Evolutionary conservation across 2,329 filamentous ascomycete species (phyloP).

Genomic region (Arthrobotrys megalospora): DNA sequence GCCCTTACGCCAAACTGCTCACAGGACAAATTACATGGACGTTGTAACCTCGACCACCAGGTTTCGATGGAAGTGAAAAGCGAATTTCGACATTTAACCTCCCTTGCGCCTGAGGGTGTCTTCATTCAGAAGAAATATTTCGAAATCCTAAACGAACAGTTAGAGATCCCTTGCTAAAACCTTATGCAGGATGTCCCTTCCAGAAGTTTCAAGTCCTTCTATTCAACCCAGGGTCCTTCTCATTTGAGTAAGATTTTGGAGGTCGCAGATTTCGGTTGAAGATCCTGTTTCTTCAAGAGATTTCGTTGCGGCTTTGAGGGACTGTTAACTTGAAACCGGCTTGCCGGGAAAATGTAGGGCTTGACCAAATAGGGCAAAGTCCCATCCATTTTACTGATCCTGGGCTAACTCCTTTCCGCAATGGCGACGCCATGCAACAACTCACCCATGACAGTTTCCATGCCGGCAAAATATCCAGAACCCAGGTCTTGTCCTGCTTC

Average conservation of each 20-base stretch:
- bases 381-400: constrained; percentile 13
- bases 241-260: constrained; percentile 41
- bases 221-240: constrained; percentile 51
- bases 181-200: constrained; percentile 52
- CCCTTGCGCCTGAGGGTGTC: constrained; percentile 38
- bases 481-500: constrained; percentile 23
- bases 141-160: constrained; percentile 16
- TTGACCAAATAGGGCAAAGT: constrained; percentile 52
- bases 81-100: constrained; percentile 26
- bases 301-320: constrained; percentile 46
- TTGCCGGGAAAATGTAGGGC: constrained; percentile 57
- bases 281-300: constrained; percentile 50
- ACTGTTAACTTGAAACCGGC: constrained; percentile 60
- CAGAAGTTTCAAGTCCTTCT: constrained; percentile 58
- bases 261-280: constrained; percentile 41
- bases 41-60: constrained; percentile 10
- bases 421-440: constrained; percentile 50
- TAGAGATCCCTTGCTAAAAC: constrained; percentile 9
- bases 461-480: constrained; percentile 54
- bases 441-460: constrained; percentile 40
- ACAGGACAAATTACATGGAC: background rate
- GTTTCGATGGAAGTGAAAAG: constrained; percentile 14
- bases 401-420: constrained; percentile 45
- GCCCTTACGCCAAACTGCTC: constrained; percentile 39
- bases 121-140: background rate